A percentile compares a stretch with the other conserved stretches of the same genome.
phyloP scores from a whole-genome alignment of 208 protist genomes.

The Strigomonas culicis region DNA sequence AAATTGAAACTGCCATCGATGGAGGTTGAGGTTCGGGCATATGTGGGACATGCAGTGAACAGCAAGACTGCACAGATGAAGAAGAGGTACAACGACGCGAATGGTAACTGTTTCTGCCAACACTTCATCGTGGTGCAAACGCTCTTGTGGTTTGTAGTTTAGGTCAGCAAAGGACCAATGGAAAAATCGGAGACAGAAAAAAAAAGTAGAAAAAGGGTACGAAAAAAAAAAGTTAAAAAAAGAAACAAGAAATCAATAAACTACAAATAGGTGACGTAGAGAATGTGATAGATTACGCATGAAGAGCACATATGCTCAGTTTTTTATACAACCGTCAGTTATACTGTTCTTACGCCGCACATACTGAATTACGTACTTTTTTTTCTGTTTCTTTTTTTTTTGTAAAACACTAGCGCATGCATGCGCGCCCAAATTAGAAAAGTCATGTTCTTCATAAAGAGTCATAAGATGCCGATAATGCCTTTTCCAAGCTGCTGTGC shows the following conservation, averaged over 20 bases:
- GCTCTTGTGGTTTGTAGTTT: too few species aligned
- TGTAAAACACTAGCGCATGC: not conserved
- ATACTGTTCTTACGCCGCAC: not conserved
- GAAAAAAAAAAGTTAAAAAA: slow-evolving; percentile 4
- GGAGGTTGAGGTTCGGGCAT: too few species aligned
- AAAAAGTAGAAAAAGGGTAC: not conserved
- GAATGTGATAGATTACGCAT: not conserved
- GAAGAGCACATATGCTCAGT: not conserved
- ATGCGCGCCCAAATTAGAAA: not conserved
- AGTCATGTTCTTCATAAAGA: not conserved
- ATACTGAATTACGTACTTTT: not conserved
- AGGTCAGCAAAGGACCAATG: too few species aligned
- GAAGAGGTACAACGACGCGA: too few species aligned
- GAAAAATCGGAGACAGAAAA: not conserved
- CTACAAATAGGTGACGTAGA: not conserved
- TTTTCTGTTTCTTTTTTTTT: too few species aligned
- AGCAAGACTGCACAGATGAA: too few species aligned
- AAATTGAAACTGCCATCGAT: too few species aligned
- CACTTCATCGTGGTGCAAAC: too few species aligned
- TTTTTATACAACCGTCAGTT: not conserved
- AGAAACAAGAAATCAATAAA: not conserved
- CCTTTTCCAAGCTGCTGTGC: slow-evolving; percentile 50
- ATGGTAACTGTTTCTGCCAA: too few species aligned
- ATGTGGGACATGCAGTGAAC: too few species aligned
- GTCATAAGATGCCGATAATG: not conserved